Evolutionary conservation across 148 eudicot genomes (phyloP).

Genomic region (Diospyros lotus): DNA sequence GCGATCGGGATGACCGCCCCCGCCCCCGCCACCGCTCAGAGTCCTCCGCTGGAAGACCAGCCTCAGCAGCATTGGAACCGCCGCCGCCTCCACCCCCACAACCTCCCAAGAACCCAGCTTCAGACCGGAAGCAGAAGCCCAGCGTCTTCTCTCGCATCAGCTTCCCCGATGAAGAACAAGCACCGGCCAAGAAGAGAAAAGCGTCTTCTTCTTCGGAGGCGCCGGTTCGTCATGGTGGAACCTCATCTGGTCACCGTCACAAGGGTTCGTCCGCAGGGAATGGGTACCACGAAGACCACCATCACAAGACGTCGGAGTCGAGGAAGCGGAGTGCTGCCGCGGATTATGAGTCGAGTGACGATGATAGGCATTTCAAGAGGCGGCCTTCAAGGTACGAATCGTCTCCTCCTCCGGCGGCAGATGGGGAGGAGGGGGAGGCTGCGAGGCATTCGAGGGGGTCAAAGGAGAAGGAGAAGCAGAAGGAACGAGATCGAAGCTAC

Average conservation of each 20-base stretch:
- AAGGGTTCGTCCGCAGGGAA: not conserved
- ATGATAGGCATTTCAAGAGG: slow-evolving; percentile 74
- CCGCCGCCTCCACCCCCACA: not conserved
- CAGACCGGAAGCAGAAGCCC: slow-evolving; percentile 47
- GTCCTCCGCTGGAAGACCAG: slow-evolving; percentile 23
- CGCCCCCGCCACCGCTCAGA: slow-evolving; percentile 27
- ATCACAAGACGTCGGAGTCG: slow-evolving; percentile 3
- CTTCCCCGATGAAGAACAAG: slow-evolving; percentile 44
- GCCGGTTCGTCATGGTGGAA: not conserved
- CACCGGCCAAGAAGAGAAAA: slow-evolving; percentile 41
- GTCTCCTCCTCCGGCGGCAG: slow-evolving; percentile 25
- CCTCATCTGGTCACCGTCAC: not conserved
- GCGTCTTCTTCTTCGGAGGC: slow-evolving; percentile 23
- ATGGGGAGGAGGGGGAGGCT: slow-evolving; percentile 12
- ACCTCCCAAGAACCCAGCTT: not conserved
- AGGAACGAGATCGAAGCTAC: slow-evolving; percentile 14
- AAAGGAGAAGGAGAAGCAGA: slow-evolving; percentile 10
- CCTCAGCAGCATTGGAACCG: slow-evolving; percentile 12
- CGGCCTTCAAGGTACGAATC: slow-evolving; percentile 66
- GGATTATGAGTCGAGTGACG: slow-evolving; percentile 58
- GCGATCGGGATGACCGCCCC: slow-evolving; percentile 8
- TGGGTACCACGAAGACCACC: slow-evolving; percentile 7
- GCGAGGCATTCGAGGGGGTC: slow-evolving; percentile 11
- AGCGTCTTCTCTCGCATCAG: slow-evolving; percentile 78
- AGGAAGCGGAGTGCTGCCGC: slow-evolving; percentile 2